These are phyloP conservation scores for Boletus sp. DNA, from an alignment of 768 basidiomycete genomes.

Conservation along the genomic window DNA sequence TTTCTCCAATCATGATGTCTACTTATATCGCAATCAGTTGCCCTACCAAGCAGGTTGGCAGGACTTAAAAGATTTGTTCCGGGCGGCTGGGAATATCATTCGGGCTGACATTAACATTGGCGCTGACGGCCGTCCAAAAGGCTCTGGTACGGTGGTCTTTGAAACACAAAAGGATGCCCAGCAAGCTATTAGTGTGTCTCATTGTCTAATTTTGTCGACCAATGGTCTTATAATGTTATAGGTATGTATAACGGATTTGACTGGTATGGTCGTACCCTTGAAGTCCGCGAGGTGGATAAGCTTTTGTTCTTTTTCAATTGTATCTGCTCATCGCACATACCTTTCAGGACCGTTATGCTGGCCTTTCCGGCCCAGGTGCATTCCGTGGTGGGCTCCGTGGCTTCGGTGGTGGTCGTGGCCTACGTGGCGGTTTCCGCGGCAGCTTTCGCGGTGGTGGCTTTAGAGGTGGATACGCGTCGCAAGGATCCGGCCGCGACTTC, in stretches of 20 bases:
- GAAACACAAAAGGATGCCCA: slow-evolving; percentile 87
- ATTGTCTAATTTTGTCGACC: neutral
- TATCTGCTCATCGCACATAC: neutral
- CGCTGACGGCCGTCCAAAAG: slow-evolving; percentile 89
- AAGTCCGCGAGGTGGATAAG: slow-evolving; percentile 82
- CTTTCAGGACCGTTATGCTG: slow-evolving; percentile 82
- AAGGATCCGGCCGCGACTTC: slow-evolving; percentile 60
- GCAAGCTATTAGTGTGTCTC: slow-evolving; percentile 79
- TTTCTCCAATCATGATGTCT: neutral
- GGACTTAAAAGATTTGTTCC: slow-evolving; percentile 95
- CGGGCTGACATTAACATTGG: slow-evolving; percentile 95
- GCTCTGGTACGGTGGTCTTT: slow-evolving; percentile 96
- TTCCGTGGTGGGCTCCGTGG: slow-evolving; percentile 59
- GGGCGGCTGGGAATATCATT: slow-evolving; percentile 91
- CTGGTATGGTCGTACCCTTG: slow-evolving; percentile 93
- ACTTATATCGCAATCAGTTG: slow-evolving; percentile 46
- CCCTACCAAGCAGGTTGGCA: slow-evolving; percentile 99
- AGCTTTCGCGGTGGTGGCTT: slow-evolving; percentile 57
- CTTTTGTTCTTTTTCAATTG: neutral
- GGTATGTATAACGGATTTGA: slow-evolving; percentile 97
- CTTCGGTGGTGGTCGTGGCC: slow-evolving; percentile 41
- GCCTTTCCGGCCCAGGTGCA: slow-evolving; percentile 64
- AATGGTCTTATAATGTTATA: slow-evolving; percentile 30
- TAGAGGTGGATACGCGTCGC: slow-evolving; percentile 52
- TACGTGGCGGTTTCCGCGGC: slow-evolving; percentile 27